Evolutionary conservation across 2,329 filamentous ascomycete genomes (phyloP).

Genomic region (Trichoderma cornu-damae): DNA sequence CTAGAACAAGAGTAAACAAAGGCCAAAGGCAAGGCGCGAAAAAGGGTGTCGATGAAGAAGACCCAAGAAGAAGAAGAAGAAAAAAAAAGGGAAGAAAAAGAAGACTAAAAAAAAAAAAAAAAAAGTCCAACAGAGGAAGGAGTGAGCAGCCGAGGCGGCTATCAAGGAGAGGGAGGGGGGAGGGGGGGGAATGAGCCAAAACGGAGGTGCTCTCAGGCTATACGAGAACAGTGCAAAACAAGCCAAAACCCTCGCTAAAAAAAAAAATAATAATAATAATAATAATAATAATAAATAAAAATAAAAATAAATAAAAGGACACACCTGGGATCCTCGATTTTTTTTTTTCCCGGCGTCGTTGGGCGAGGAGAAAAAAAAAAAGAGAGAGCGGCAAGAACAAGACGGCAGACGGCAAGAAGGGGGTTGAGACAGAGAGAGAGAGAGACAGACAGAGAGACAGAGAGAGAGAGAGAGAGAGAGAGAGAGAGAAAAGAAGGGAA

Average conservation of each 20-base stretch:
- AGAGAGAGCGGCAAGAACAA: slow-evolving; percentile 19
- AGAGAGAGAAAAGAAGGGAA: slow-evolving; percentile 16
- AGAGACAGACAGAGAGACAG: too few species aligned
- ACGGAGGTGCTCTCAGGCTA: slow-evolving; percentile 7
- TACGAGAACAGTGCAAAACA: slow-evolving; percentile 6
- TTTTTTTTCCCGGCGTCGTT: slow-evolving; percentile 3
- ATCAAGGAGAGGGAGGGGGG: slow-evolving; percentile 11
- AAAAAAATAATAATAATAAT: too few species aligned
- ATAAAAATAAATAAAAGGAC: too few species aligned
- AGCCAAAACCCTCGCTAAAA: slow-evolving; percentile 8
- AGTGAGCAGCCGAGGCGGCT: slow-evolving; percentile 17
- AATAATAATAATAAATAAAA: too few species aligned
- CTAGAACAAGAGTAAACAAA: slow-evolving; percentile 2
- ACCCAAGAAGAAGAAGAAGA: neutral
- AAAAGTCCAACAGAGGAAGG: slow-evolving; percentile 7
- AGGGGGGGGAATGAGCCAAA: slow-evolving; percentile 15
- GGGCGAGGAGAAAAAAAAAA: slow-evolving; percentile 12
- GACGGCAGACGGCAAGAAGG: slow-evolving; percentile 17
- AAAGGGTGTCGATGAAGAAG: slow-evolving; percentile 1
- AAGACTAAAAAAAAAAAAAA: slow-evolving; percentile 4
- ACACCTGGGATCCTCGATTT: slow-evolving; percentile 3
- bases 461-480: too few species aligned
- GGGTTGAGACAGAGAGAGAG: too few species aligned
- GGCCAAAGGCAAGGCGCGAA: neutral
- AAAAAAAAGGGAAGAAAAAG: slow-evolving; percentile 10